phyloP scores from a whole-genome alignment of 2,329 filamentous ascomycete genomes.

The Lecanosticta acicola region DNA sequence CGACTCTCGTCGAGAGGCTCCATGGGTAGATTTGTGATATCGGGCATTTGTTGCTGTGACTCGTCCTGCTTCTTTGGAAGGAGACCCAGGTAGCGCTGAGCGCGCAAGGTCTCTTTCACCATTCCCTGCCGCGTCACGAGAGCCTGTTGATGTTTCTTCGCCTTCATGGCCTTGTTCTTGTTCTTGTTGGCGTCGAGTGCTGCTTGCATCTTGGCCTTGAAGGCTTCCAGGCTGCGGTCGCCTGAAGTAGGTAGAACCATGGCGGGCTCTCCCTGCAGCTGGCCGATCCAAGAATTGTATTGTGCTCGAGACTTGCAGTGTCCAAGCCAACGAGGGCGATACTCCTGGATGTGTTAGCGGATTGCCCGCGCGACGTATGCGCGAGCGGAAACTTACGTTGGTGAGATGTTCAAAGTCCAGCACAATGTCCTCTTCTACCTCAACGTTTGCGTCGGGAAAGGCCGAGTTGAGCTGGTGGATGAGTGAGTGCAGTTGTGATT shows the following conservation, averaged over 20 bases:
- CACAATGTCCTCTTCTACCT: slow-evolving; percentile 55
- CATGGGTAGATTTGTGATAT: slow-evolving; percentile 13
- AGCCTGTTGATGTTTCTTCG: slow-evolving; percentile 33
- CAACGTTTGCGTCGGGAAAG: slow-evolving; percentile 49
- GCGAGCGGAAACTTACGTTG: slow-evolving; percentile 25
- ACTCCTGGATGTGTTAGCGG: slow-evolving; percentile 37
- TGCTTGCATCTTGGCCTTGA: slow-evolving; percentile 51
- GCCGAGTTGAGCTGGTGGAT: slow-evolving; percentile 58
- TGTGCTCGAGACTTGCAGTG: slow-evolving; percentile 46
- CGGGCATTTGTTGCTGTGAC: slow-evolving; percentile 17
- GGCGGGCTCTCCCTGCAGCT: slow-evolving; percentile 22
- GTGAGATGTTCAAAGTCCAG: slow-evolving; percentile 61
- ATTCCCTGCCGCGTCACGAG: slow-evolving; percentile 49
- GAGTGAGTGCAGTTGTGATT: slow-evolving; percentile 59
- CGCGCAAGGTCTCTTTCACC: slow-evolving; percentile 54
- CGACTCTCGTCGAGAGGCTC: slow-evolving; percentile 41
- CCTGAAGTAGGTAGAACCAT: slow-evolving; percentile 20
- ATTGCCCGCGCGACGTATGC: not conserved
- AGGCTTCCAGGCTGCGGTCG: slow-evolving; percentile 41
- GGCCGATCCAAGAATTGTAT: slow-evolving; percentile 33
- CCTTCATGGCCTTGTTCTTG: slow-evolving; percentile 36
- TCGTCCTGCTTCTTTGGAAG: slow-evolving; percentile 34
- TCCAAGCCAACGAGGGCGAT: slow-evolving; percentile 64
- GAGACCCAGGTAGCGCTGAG: slow-evolving; percentile 67
- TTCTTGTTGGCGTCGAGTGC: slow-evolving; percentile 47